Conservation (phyloP, 768 basidiomycete species). For the Tubosaeta sp. region DNA sequence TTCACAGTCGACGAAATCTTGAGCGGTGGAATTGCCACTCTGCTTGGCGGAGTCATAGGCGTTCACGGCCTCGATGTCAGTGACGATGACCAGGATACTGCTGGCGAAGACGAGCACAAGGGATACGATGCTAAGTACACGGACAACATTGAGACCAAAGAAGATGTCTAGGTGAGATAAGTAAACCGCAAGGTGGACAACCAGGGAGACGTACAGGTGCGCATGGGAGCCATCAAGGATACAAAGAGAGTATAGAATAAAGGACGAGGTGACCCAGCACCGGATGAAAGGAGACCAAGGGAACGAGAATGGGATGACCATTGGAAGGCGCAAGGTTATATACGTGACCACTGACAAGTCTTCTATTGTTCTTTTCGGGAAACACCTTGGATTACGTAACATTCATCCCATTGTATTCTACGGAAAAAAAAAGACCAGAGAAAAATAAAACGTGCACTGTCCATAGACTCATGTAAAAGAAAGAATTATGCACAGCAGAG, state of each 20-base stretch:
- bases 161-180: slow-evolving; percentile 46
- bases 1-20: slow-evolving; percentile 53
- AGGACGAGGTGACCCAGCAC: slow-evolving; percentile 32
- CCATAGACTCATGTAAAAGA: slow-evolving; percentile 13
- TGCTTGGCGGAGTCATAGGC: slow-evolving; percentile 45
- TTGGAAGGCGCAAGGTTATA: slow-evolving; percentile 16
- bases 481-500: slow-evolving; percentile 7
- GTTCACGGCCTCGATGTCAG: slow-evolving; percentile 74
- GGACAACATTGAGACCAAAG: slow-evolving; percentile 75
- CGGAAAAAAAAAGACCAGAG: not conserved
- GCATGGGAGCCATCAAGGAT: slow-evolving; percentile 27
- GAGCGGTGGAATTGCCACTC: slow-evolving; percentile 26
- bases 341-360: slow-evolving; percentile 15
- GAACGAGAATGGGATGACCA: slow-evolving; percentile 5
- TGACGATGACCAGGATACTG: slow-evolving; percentile 69
- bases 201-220: slow-evolving; percentile 41
- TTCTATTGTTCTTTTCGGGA: slow-evolving; percentile 31
- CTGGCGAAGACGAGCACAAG: slow-evolving; percentile 78
- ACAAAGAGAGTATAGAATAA: slow-evolving; percentile 16
- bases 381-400: slow-evolving; percentile 14
- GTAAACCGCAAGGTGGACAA: not conserved
- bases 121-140: slow-evolving; percentile 73
- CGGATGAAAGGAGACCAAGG: slow-evolving; percentile 12
- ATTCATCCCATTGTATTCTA: slow-evolving; percentile 19
- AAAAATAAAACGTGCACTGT: slow-evolving; percentile 13